A percentile compares a stretch with the other conserved stretches of the same genome.
Evolutionary conservation across 2,329 filamentous ascomycete genomes (phyloP).

Genomic region (Colletotrichum eleusines): DNA sequence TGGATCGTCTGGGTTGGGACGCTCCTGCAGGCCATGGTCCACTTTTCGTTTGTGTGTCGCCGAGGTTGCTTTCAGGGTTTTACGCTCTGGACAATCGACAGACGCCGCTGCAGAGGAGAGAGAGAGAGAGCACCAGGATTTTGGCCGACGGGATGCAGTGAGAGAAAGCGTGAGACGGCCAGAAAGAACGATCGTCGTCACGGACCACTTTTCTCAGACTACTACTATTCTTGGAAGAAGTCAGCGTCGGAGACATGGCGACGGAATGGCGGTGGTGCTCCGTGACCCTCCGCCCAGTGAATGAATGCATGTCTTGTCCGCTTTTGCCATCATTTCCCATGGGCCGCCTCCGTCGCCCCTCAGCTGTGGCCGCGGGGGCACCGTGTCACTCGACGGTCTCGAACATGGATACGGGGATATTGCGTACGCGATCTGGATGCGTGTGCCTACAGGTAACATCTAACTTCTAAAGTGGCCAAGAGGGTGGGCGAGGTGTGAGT

Average conservation of each 20-base stretch:
- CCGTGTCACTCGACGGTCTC: constrained; percentile 15
- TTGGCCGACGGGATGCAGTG: not conserved
- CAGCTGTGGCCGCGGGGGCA: not conserved
- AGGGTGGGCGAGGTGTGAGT: not conserved
- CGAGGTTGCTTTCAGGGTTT: not conserved
- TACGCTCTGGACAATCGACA: not conserved
- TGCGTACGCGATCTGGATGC: constrained; percentile 26
- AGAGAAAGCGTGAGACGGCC: not conserved
- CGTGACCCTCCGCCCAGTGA: not conserved
- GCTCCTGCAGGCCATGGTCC: not conserved
- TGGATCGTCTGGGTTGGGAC: constrained; percentile 23
- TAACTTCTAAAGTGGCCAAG: too few relatives aligned
- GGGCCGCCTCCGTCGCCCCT: not conserved
- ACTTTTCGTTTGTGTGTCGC: constrained; percentile 13
- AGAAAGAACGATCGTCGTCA: not conserved
- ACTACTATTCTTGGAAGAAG: constrained; percentile 10
- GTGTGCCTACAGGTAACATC: constrained; percentile 17
- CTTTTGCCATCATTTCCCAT: constrained; percentile 20
- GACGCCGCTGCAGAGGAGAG: too few relatives aligned
- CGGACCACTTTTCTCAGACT: constrained; percentile 29
- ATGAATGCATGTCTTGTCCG: not conserved
- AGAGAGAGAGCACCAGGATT: not conserved
- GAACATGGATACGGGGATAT: constrained; percentile 35
- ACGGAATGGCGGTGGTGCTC: too few relatives aligned
- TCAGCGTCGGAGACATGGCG: not conserved